Evolutionary conservation across 1,284 basidiomycete genomes (phyloP), one percentile per base, ranked within the genome.

Genomic region (Tylopilus orsonianus): DNA sequence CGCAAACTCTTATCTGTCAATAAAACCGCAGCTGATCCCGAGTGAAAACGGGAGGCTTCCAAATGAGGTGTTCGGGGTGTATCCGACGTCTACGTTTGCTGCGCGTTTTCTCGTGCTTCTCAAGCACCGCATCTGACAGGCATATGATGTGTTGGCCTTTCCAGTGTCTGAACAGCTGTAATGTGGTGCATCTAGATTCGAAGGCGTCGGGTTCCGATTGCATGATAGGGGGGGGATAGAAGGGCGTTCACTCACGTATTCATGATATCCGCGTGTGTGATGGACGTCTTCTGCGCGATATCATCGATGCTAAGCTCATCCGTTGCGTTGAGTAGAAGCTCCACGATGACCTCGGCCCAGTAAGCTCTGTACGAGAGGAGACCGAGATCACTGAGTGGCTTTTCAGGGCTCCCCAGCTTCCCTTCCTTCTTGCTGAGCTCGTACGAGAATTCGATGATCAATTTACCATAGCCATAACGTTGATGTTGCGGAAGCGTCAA

Each of bases 361-460:
- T 96, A 99, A 24, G 96, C 93, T 44, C 96, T 81, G 70, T 99
- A 99, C 40, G 90, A 79, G 53, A 99, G 75, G 55, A 99, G 72
- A 32, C 97, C 97, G 44, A 99, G 75, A 74, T 99, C 97, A 60
- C 86, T 90, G 29, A 99, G 79, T 18, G 97, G 97, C 71, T 99
- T 99, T 74, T 99, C 97, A 3, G 97, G 97, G 59, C 90, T 94
- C 12, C 97, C 97, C 4, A 96, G 81, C 68, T 97, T 97, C 57
- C 85, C 84, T 69, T 99, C 97, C 60, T 92, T 90, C 77, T 98
- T 99, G 73, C 87, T 93, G 36, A 99, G 80, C 66, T 98, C 95
- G 75, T 99, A 99, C 5, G 92, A 95, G 66, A 99, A 99, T 67
- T 99, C 94, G 71, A 99, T 99, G 37, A 99, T 78, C 26, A 97